phyloP scores from a whole-genome alignment of 164 flowering plant genomes.

The Echeveria elegans region DNA sequence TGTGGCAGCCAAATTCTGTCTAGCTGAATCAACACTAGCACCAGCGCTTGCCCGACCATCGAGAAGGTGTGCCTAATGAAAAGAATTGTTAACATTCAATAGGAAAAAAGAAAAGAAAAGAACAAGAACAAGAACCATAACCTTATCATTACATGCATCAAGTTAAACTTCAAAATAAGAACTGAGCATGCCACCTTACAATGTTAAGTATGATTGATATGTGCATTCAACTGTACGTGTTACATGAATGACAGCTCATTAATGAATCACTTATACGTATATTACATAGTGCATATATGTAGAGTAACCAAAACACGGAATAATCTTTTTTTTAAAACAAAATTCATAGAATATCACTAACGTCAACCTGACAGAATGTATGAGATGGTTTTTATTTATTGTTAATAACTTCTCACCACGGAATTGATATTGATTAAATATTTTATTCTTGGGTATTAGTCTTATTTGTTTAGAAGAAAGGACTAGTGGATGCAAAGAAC shows the following conservation, averaged over 20 bases:
- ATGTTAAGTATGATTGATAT: not conserved
- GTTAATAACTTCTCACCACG: not conserved
- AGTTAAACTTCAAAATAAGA: not conserved
- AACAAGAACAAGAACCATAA: not conserved
- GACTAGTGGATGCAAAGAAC: not conserved
- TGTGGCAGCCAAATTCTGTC: constrained; percentile 94
- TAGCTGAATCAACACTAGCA: constrained; percentile 94
- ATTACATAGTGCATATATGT: not conserved
- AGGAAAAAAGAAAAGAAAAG: too few relatives aligned
- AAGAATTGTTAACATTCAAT: not conserved
- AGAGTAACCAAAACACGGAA: too few relatives aligned
- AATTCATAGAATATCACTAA: not conserved
- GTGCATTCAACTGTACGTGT: not conserved
- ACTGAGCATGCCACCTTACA: not conserved
- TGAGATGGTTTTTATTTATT: not conserved
- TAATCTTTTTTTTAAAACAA: too few relatives aligned
- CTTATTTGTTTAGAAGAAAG: not conserved
- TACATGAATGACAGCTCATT: not conserved
- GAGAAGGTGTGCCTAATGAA: constrained; percentile 77
- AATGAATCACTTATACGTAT: not conserved
- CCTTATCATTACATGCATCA: not conserved
- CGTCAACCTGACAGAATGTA: not conserved
- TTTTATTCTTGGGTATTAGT: not conserved
- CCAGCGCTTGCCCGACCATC: constrained; percentile 97
- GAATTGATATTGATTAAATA: not conserved